Evolutionary conservation across 768 basidiomycete species (phyloP), one percentile per base, ranked within the genome.

Genomic region (Pulveroboletus ravenelii): DNA sequence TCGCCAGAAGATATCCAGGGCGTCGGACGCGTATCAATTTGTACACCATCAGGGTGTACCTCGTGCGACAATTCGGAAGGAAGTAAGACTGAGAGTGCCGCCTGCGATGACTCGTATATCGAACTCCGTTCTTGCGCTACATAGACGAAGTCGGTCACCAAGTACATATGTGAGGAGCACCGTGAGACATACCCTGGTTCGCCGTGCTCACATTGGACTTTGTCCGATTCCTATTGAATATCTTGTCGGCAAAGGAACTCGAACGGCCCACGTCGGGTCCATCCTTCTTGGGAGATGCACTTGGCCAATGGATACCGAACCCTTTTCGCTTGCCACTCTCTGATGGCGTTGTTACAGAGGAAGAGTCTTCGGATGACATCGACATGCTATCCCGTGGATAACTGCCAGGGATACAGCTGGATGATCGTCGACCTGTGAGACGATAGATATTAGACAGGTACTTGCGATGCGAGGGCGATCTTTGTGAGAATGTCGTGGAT

Each of bases 331-430:
- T 57, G 52, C 71, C 65, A 59, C 70, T 65, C 52, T 82, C 71
- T 7, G 82, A 76, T 27, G 85, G 85, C 17, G 81, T 84, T 6
- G 74, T 68, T n/a, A 83, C 75, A 18, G 76, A 70, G 30, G 74
- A 74, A 23, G 83, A 85, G 57, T 87, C 85, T 55, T 88, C 85
- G 6, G 82, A 84, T 0, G 84, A 87, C 48, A 82, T 67, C 23
- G 82, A 84, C 46, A 79, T 70, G 59, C 86, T 89, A 32, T 79
- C 69, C 14, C 87, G 76, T 20, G 77, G 72, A 47, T 77, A 74
- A 2, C 72, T 54, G 9, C 67, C 72, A 30, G 75, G 70, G 53
- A 73, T 63, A 49, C 73, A 56, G 18, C 72, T 64, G 9, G 72
- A 70, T 5, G 77, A 67, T 29, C 72, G 66, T 41, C 66, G 66